phyloP scores from a whole-genome alignment of 495 filamentous ascomycete genomes.

The Lepidopterella palustris region DNA sequence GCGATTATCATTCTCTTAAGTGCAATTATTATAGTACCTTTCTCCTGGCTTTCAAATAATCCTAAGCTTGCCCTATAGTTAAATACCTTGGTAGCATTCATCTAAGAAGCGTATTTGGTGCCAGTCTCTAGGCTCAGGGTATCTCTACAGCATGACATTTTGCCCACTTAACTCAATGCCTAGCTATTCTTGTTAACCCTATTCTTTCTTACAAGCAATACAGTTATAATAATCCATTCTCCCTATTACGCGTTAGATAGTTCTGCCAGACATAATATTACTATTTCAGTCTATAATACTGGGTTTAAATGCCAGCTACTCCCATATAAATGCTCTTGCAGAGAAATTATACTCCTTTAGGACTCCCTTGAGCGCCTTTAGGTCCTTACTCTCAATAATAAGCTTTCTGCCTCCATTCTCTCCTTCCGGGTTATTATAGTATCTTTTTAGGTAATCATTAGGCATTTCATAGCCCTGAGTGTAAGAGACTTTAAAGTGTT shows the following conservation, averaged over 20 bases:
- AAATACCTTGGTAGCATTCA: neutral
- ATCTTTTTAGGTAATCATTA: neutral
- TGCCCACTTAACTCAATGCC: neutral
- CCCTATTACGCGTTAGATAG: neutral
- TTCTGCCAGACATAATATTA: neutral
- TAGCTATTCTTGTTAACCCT: neutral
- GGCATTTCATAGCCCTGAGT: neutral
- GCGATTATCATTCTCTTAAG: slow-evolving; percentile 1
- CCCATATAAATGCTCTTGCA: slow-evolving; percentile 1
- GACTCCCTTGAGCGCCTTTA: slow-evolving; percentile 1
- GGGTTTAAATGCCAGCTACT: neutral
- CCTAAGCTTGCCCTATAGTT: neutral
- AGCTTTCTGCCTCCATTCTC: neutral
- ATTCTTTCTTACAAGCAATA: neutral
- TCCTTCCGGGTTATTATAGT: neutral
- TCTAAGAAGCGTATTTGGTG: neutral
- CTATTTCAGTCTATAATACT: neutral
- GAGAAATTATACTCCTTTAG: slow-evolving; percentile 5
- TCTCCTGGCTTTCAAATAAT: slow-evolving; percentile 11
- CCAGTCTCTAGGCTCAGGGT: neutral
- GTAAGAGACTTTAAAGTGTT: slow-evolving; percentile 7
- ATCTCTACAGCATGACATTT: neutral
- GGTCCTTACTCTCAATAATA: neutral
- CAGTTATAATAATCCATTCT: slow-evolving; percentile 11
- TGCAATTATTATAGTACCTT: slow-evolving; percentile 8